Evolutionary conservation across 805 yeast species (phyloP).

Genomic region (Candida boleticola): DNA sequence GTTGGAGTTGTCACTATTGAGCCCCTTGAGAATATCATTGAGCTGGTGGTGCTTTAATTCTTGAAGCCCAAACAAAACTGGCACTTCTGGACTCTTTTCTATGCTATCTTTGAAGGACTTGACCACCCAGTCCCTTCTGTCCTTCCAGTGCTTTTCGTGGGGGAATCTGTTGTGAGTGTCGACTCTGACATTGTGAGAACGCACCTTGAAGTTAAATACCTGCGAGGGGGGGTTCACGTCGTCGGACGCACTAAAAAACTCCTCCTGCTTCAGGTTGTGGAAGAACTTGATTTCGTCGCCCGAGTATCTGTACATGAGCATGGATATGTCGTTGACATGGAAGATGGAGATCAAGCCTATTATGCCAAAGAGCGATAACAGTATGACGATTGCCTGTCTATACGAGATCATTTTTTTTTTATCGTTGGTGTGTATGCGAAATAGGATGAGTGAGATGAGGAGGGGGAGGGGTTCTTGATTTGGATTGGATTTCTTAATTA

Average conservation of each 20-base stretch:
- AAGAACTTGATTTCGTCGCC: neutral
- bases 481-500: too few species aligned
- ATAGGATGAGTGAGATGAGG: too few species aligned
- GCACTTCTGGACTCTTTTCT: neutral
- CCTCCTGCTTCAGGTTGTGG: neutral
- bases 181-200: conserved; percentile 12
- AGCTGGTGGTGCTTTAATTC: conserved; percentile 10
- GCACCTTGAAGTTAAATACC: conserved; percentile 11
- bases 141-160: conserved; percentile 7
- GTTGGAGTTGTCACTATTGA: conserved; percentile 3
- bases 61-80: conserved; percentile 9
- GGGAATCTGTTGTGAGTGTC: conserved; percentile 3
- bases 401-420: neutral
- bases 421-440: too few species aligned
- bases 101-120: conserved; percentile 3
- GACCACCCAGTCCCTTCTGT: conserved; percentile 5
- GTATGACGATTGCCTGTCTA: neutral
- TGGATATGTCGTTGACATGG: neutral
- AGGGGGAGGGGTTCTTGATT: too few species aligned
- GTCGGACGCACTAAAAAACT: too few species aligned
- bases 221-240: too few species aligned
- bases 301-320: neutral
- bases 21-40: conserved; percentile 8
- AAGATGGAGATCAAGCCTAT: neutral
- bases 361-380: neutral